Percentiles rank a stretch among this genome's conserved stretches.
Conservation (phyloP, 148 eudicot genomes). For the Pouteria glomerata region DNA sequence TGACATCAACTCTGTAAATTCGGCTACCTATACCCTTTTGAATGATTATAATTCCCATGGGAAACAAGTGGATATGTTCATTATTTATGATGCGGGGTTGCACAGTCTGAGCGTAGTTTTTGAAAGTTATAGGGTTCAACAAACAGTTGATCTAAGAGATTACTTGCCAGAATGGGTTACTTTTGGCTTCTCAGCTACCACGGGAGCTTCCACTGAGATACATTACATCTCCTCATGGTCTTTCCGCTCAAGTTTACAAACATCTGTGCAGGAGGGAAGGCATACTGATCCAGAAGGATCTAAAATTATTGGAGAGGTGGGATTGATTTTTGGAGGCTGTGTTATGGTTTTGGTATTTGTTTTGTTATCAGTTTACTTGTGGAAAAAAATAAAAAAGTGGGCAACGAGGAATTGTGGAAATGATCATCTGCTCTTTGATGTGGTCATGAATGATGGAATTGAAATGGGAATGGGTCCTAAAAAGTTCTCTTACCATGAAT, state of each 20-base stretch:
- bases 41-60: neutral
- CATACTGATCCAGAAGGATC: neutral
- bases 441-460: constrained; percentile 14
- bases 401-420: neutral
- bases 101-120: constrained; percentile 10
- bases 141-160: too few species aligned
- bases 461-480: constrained; percentile 27
- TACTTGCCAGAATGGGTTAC: too few species aligned
- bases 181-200: constrained; percentile 16
- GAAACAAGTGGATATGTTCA: constrained; percentile 11
- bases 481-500: constrained; percentile 26
- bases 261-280: neutral
- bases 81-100: constrained; percentile 6
- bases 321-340: constrained; percentile 1
- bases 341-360: neutral
- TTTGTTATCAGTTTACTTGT: constrained; percentile 5
- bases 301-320: neutral
- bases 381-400: neutral
- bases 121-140: neutral
- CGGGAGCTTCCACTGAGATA: constrained; percentile 5
- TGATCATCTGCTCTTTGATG: too few species aligned
- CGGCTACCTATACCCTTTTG: constrained; percentile 1
- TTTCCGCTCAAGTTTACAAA: constrained; percentile 17
- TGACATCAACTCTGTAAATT: constrained; percentile 1
- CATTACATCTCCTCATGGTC: constrained; percentile 13